These are phyloP conservation scores for Ophiostoma australiae DNA, from an alignment of 2,329 filamentous ascomycete species.

Conservation along the genomic window DNA sequence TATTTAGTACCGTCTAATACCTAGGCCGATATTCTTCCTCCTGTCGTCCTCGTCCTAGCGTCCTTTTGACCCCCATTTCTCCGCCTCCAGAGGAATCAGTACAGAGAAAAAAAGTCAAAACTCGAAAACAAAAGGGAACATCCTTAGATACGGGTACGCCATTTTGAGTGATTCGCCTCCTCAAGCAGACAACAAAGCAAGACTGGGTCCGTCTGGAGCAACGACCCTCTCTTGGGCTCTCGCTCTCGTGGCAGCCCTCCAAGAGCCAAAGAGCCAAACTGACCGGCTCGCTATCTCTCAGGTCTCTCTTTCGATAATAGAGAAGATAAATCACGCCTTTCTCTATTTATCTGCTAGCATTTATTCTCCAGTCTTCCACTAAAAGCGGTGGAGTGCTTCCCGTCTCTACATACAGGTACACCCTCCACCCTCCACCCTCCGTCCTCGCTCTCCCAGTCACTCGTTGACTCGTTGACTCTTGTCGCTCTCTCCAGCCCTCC, in stretches of 20 bases:
- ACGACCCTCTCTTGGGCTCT: not conserved
- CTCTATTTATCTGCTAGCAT: not conserved
- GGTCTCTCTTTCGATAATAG: not conserved
- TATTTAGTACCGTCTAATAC: not conserved
- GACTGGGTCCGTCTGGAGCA: conserved; percentile 6
- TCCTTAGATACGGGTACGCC: not conserved
- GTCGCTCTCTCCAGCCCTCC: not conserved
- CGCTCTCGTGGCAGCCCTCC: not conserved
- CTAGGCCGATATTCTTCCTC: not conserved
- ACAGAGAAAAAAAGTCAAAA: not conserved
- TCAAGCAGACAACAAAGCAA: conserved; percentile 9
- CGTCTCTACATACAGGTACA: not conserved
- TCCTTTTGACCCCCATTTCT: not conserved
- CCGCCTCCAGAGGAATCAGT: not conserved
- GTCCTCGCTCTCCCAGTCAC: conserved; percentile 17
- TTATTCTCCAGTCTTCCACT: not conserved
- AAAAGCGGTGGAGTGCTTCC: not conserved
- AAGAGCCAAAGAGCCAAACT: not conserved
- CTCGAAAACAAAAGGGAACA: not conserved
- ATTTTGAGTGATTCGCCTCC: conserved; percentile 5
- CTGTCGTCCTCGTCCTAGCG: not conserved
- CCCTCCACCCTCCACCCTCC: not conserved
- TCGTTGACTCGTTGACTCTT: not conserved
- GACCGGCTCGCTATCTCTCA: not conserved
- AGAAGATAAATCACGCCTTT: not conserved